These are phyloP conservation scores for Sporothrix schenckii DNA, from an alignment of 2,329 filamentous ascomycete species.

Conservation along the genomic window DNA sequence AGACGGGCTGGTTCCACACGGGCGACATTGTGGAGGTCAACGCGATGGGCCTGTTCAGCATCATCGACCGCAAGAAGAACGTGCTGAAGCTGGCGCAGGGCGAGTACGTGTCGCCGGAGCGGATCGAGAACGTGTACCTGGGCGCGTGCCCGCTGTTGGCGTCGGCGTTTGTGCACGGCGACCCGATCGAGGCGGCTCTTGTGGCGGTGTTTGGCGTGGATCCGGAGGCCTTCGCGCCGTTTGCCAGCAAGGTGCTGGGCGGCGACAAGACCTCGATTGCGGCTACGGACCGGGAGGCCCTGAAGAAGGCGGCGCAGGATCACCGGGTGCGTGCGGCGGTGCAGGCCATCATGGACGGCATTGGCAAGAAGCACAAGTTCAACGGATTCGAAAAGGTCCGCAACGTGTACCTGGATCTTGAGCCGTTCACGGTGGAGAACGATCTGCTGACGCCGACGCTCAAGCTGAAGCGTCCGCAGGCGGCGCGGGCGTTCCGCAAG, in stretches of 20 bases:
- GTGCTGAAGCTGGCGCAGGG: conserved; percentile 98
- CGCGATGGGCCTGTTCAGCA: conserved; percentile 80
- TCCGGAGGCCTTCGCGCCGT: conserved; percentile 79
- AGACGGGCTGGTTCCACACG: conserved; percentile 91
- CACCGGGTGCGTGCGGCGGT: conserved; percentile 73
- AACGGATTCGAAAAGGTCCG: conserved; percentile 86
- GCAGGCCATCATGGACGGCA: conserved; percentile 74
- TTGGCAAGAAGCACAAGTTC: conserved; percentile 83
- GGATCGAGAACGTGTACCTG: conserved; percentile 92
- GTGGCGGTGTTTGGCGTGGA: conserved; percentile 89
- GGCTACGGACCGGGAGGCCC: conserved; percentile 64
- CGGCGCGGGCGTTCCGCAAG: conserved; percentile 55
- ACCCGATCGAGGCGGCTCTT: conserved; percentile 76
- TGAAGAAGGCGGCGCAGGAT: conserved; percentile 69
- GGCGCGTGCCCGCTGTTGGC: conserved; percentile 77
- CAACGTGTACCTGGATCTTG: conserved; percentile 73
- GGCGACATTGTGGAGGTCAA: conserved; percentile 90
- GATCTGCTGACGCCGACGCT: conserved; percentile 83
- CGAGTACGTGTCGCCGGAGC: conserved; percentile 96
- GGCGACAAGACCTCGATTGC: conserved; percentile 49
- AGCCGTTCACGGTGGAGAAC: conserved; percentile 93
- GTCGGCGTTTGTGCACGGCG: conserved; percentile 88
- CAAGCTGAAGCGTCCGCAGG: conserved; percentile 63
- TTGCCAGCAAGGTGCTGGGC: conserved; percentile 73
- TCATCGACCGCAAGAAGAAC: conserved; percentile 97